A percentile compares a stretch with the other conserved stretches of the same genome.
These are phyloP conservation scores for Crithidia fasciculata DNA, from an alignment of 208 protist genomes.

Conservation along the genomic window DNA sequence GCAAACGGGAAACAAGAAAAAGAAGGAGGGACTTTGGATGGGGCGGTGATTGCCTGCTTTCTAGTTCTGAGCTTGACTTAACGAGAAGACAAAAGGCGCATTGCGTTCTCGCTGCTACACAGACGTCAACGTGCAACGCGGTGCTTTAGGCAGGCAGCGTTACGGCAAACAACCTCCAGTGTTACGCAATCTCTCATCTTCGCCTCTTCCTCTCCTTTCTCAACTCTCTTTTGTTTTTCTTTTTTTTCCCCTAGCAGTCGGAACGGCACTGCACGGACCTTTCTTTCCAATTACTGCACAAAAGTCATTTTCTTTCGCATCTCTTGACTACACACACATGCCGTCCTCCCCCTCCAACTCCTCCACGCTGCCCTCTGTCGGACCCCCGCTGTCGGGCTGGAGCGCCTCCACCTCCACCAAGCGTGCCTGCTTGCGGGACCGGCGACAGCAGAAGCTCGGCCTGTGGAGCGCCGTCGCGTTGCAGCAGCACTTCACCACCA, in stretches of 20 bases:
- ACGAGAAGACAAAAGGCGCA: too few relatives aligned
- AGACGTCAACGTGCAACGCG: too few relatives aligned
- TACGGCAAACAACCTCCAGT: too few relatives aligned
- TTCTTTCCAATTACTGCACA: too few relatives aligned
- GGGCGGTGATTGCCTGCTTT: too few relatives aligned
- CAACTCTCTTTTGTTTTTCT: constrained; percentile 5
- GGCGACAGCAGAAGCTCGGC: constrained; percentile 60
- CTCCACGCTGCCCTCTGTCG: constrained; percentile 44
- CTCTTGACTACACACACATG: neutral
- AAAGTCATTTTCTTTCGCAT: too few relatives aligned
- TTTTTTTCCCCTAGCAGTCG: neutral
- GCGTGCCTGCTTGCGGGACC: neutral
- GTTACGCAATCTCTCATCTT: too few relatives aligned
- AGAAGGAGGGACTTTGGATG: neutral
- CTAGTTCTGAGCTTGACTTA: too few relatives aligned
- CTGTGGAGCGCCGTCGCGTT: constrained; percentile 89
- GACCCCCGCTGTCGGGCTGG: constrained; percentile 40
- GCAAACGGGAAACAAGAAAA: neutral
- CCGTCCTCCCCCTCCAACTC: neutral
- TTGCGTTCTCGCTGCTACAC: too few relatives aligned
- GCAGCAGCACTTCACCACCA: constrained; percentile 78
- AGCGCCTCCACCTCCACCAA: constrained; percentile 17
- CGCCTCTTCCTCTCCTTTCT: constrained; percentile 5
- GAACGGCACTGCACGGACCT: too few relatives aligned
- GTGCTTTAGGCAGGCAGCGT: too few relatives aligned